These are phyloP conservation scores for Phytophthora cactorum DNA, from an alignment of 352 stramenopile genomes.

Conservation along the genomic window DNA sequence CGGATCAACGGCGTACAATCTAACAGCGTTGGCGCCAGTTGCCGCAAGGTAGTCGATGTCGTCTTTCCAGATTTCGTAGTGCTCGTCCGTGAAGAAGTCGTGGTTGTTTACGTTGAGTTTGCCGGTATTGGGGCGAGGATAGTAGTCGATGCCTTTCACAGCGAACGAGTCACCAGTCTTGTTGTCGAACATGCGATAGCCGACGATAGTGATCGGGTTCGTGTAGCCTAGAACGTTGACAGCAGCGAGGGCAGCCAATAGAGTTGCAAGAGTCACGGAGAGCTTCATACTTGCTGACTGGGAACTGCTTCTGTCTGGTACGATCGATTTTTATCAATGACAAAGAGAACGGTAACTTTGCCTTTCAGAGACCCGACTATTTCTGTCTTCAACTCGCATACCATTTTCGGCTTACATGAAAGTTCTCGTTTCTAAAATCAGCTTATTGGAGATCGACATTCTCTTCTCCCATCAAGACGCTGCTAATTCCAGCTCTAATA, in stretches of 20 bases:
- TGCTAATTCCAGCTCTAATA: constrained; percentile 16
- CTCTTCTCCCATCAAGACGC: background rate
- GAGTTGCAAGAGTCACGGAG: too few species aligned
- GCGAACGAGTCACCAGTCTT: constrained; percentile 73
- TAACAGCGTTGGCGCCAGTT: constrained; percentile 77
- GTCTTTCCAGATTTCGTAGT: constrained; percentile 65
- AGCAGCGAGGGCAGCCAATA: constrained; percentile 4
- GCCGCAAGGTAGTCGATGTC: constrained; percentile 71
- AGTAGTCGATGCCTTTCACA: constrained; percentile 87
- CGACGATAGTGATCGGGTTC: background rate
- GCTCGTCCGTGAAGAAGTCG: constrained; percentile 87
- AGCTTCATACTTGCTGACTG: too few species aligned
- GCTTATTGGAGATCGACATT: background rate
- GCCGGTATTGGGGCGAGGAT: constrained; percentile 84
- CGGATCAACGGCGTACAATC: constrained; percentile 86
- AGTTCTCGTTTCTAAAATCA: background rate
- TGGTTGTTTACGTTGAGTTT: constrained; percentile 73
- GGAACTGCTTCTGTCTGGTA: constrained; percentile 5
- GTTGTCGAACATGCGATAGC: constrained; percentile 81
- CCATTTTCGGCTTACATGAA: background rate
- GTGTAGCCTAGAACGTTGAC: constrained; percentile 14
- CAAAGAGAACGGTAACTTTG: background rate
- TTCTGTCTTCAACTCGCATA: background rate
- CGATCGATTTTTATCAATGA: constrained; percentile 26
- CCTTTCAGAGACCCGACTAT: background rate